Conservation (phyloP, 805 yeast species). For the Blastobotrys muscicola region DNA sequence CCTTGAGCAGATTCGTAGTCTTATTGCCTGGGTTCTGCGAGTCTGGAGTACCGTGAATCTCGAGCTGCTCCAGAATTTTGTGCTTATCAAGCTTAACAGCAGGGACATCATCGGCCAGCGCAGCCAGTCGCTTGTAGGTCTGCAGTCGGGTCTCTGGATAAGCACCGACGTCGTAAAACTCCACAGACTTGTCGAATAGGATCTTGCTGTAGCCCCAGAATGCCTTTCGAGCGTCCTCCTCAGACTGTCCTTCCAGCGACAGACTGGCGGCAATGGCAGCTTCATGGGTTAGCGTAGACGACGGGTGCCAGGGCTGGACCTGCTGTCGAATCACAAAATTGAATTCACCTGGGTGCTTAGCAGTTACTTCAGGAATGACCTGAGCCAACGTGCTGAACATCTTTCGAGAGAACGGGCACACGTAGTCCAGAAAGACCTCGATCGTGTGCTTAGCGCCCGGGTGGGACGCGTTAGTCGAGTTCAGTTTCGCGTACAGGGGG, state of each 20-base stretch:
- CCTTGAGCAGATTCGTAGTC: slow-evolving; percentile 55
- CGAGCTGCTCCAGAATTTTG: slow-evolving; percentile 28
- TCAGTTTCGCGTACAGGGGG: too few species aligned
- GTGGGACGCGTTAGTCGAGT: slow-evolving; percentile 13
- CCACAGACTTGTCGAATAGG: slow-evolving; percentile 45
- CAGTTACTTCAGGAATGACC: slow-evolving; percentile 42
- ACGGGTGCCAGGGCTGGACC: slow-evolving; percentile 89
- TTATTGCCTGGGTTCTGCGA: slow-evolving; percentile 46
- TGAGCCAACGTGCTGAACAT: slow-evolving; percentile 46
- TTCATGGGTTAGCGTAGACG: slow-evolving; percentile 59
- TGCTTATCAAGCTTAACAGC: slow-evolving; percentile 33
- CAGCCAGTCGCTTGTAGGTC: slow-evolving; percentile 44
- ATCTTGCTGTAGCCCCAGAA: slow-evolving; percentile 51
- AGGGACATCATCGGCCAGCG: slow-evolving; percentile 32
- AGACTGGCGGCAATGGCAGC: slow-evolving; percentile 43
- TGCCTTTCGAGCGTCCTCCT: slow-evolving; percentile 33
- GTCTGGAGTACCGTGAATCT: slow-evolving; percentile 24
- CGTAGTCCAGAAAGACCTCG: slow-evolving; percentile 60
- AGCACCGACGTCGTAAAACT: slow-evolving; percentile 55
- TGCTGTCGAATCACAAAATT: slow-evolving; percentile 61
- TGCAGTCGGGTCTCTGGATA: slow-evolving; percentile 45
- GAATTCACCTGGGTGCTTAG: slow-evolving; percentile 39
- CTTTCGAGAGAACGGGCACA: slow-evolving; percentile 67
- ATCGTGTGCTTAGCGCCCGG: slow-evolving; percentile 31
- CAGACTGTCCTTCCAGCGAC: slow-evolving; percentile 34